These are phyloP conservation scores for Nemophila menziesii DNA, from an alignment of 257 asterid species.

Conservation along the genomic window DNA sequence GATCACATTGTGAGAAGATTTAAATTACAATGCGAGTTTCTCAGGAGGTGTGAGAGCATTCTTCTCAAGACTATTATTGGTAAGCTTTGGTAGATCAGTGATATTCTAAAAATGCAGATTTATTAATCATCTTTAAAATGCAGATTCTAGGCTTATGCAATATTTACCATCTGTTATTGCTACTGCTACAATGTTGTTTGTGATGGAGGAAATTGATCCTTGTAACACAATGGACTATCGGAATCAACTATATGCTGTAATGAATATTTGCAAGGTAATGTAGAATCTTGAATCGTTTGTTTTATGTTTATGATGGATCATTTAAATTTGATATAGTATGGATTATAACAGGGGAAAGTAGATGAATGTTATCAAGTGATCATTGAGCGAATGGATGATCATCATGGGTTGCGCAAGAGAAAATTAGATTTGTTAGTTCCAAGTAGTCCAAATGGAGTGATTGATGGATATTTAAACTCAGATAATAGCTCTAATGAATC, in stretches of 20 bases:
- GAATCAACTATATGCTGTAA: conserved; percentile 20
- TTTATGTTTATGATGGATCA: neutral
- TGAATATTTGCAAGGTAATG: conserved; percentile 25
- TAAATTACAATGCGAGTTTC: conserved; percentile 50
- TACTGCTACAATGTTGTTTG: conserved; percentile 24
- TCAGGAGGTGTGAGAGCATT: conserved; percentile 44
- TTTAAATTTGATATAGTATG: neutral
- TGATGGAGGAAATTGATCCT: conserved; percentile 24
- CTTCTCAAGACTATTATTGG: conserved; percentile 62
- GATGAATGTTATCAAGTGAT: conserved; percentile 25
- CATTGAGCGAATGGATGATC: conserved; percentile 15
- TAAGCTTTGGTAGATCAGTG: conserved; percentile 17
- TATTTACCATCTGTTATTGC: conserved; percentile 45
- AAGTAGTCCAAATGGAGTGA: conserved; percentile 33
- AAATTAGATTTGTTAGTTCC: conserved; percentile 22
- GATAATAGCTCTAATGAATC: conserved; percentile 31
- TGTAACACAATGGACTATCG: conserved; percentile 17
- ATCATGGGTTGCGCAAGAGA: conserved; percentile 21
- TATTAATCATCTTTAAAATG: conserved; percentile 2
- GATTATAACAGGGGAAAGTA: conserved; percentile 19
- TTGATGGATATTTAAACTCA: conserved; percentile 35
- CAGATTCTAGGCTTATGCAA: conserved; percentile 58
- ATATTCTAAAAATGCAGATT: neutral
- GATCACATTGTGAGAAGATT: conserved; percentile 84
- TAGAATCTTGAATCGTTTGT: conserved; percentile 1